Conservation (phyloP, 2,329 filamentous ascomycete genomes). For the Thelonectria discophora region DNA sequence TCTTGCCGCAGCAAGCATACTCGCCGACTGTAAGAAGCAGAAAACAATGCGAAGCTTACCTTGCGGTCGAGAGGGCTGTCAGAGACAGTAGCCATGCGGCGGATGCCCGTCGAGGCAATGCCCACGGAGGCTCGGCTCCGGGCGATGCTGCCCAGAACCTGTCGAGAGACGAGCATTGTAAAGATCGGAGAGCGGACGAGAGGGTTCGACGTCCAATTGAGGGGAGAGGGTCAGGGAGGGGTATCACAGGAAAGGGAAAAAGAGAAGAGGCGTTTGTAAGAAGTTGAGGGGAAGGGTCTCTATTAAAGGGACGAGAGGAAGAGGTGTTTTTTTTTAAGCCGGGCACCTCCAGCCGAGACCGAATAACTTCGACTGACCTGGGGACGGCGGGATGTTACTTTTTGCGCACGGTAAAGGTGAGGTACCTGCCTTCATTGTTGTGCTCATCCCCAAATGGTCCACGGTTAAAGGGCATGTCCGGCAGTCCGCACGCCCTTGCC, state of each 20-base stretch:
- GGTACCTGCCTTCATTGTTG: constrained; percentile 30
- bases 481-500: constrained; percentile 7
- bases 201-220: constrained; percentile 34
- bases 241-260: constrained; percentile 38
- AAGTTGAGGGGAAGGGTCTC: constrained; percentile 32
- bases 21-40: neutral
- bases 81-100: constrained; percentile 83
- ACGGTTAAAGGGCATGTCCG: constrained; percentile 11
- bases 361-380: constrained; percentile 20
- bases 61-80: constrained; percentile 91
- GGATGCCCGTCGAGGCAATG: constrained; percentile 66
- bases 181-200: constrained; percentile 28
- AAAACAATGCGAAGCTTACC: constrained; percentile 57
- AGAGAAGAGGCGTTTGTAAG: constrained; percentile 35
- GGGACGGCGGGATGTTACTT: constrained; percentile 20
- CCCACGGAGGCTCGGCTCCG: constrained; percentile 65
- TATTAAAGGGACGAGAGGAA: constrained; percentile 43
- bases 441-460: constrained; percentile 19
- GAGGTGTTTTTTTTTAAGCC: constrained; percentile 37
- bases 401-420: constrained; percentile 29
- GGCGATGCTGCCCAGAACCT: constrained; percentile 72
- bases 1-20: neutral
- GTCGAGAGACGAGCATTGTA: constrained; percentile 76
- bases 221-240: constrained; percentile 39
- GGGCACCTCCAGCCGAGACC: constrained; percentile 36